Percentiles rank a stretch among this genome's conserved stretches.
These are phyloP conservation scores for Prunus davidiana DNA, from an alignment of 306 rosid genomes.

Conservation along the genomic window DNA sequence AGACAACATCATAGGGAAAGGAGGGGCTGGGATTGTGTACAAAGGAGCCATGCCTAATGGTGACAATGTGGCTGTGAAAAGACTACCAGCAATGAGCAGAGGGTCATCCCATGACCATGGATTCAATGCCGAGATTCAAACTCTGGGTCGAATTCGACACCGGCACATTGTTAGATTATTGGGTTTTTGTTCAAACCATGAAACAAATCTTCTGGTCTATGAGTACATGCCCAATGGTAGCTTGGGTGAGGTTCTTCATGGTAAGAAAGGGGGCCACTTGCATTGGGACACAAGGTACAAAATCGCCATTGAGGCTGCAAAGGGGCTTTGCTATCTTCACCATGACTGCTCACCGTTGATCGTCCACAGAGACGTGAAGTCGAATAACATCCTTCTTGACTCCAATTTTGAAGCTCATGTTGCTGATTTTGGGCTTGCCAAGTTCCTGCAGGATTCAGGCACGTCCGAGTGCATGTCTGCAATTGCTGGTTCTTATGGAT, in stretches of 20 bases:
- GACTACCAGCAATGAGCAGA: slow-evolving; percentile 86
- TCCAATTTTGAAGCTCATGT: slow-evolving; percentile 87
- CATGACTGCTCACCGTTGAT: slow-evolving; percentile 96
- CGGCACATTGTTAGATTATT: slow-evolving; percentile 84
- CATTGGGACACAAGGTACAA: slow-evolving; percentile 90
- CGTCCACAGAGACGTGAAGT: slow-evolving; percentile 90
- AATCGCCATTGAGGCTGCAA: slow-evolving; percentile 90
- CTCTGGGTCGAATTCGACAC: slow-evolving; percentile 85
- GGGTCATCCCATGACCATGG: slow-evolving; percentile 97
- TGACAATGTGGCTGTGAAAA: slow-evolving; percentile 82
- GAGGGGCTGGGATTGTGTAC: slow-evolving; percentile 99
- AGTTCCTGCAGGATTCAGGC: slow-evolving; percentile 96
- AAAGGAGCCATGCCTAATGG: slow-evolving; percentile 79
- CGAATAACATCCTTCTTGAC: slow-evolving; percentile 94
- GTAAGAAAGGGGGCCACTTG: slow-evolving; percentile 95
- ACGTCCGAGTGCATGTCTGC: slow-evolving; percentile 99
- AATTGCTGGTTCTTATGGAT: slow-evolving; percentile 97
- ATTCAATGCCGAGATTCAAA: slow-evolving; percentile 96
- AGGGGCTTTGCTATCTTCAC: slow-evolving; percentile 95
- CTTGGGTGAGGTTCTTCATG: slow-evolving; percentile 93
- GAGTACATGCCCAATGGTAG: slow-evolving; percentile 99
- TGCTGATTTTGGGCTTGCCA: slow-evolving; percentile 98
- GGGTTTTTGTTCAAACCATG: slow-evolving; percentile 96
- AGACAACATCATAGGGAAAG: slow-evolving; percentile 93
- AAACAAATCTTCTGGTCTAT: slow-evolving; percentile 89